Percentiles rank a stretch among this genome's conserved stretches.
phyloP scores from a whole-genome alignment of 2,329 filamentous ascomycete genomes.

The Lecanicillium sp. region DNA sequence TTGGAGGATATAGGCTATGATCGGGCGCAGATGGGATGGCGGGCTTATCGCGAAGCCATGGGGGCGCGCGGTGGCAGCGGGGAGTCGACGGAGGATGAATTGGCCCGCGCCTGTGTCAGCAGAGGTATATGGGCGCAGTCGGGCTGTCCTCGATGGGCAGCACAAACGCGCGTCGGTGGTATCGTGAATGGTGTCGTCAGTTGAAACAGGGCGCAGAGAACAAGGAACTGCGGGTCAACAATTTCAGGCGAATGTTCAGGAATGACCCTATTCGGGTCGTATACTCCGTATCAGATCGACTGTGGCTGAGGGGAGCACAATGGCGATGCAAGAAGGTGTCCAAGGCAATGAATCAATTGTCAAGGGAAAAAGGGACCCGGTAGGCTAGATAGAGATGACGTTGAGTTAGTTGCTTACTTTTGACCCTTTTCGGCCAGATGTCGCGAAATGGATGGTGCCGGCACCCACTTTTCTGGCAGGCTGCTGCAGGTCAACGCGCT shows the following conservation, averaged over 20 bases:
- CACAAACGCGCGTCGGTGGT: background rate
- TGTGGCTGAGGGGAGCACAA: background rate
- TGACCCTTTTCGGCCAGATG: constrained; percentile 14
- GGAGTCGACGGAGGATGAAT: background rate
- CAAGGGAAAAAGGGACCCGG: constrained; percentile 4
- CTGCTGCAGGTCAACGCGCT: background rate
- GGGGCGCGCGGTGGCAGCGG: too few species aligned
- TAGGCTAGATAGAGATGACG: constrained; percentile 9
- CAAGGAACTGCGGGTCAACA: background rate
- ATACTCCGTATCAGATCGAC: too few species aligned
- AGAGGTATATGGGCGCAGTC: background rate
- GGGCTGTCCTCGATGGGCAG: background rate
- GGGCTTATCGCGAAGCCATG: constrained; percentile 10
- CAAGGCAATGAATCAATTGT: background rate
- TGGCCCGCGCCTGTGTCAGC: background rate
- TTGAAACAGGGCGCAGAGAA: background rate
- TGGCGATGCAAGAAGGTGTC: background rate
- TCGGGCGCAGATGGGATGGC: background rate
- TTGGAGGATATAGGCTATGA: background rate
- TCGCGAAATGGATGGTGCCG: constrained; percentile 8
- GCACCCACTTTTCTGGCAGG: background rate
- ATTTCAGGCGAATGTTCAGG: too few species aligned
- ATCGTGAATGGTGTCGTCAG: background rate
- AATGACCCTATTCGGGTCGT: background rate
- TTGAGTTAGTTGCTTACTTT: constrained; percentile 2